Evolutionary conservation across 352 stramenopile genomes (phyloP).

Genomic region (Globisporangium alternatum): DNA sequence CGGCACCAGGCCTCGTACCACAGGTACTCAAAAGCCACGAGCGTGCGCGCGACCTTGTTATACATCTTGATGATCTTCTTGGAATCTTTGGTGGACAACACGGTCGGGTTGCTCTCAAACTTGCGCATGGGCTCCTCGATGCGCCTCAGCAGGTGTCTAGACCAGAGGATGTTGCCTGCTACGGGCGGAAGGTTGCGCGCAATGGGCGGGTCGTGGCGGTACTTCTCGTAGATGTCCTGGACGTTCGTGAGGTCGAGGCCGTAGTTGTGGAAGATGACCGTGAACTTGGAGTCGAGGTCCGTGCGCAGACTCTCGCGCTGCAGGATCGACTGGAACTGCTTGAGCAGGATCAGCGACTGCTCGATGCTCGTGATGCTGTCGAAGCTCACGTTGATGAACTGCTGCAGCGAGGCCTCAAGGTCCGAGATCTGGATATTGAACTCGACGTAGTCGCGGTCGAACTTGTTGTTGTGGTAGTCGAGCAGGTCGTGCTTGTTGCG

Average conservation of each 20-base stretch:
- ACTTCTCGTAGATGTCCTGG: slow-evolving; percentile 85
- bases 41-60: slow-evolving; percentile 86
- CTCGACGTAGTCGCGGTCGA: slow-evolving; percentile 92
- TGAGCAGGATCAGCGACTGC: slow-evolving; percentile 78
- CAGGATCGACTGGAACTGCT: slow-evolving; percentile 87
- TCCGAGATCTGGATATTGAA: slow-evolving; percentile 93
- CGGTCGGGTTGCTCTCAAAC: slow-evolving; percentile 80
- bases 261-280: slow-evolving; percentile 91
- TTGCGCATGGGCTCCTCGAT: slow-evolving; percentile 89
- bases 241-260: slow-evolving; percentile 83
- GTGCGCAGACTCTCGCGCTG: slow-evolving; percentile 79
- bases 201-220: slow-evolving; percentile 81
- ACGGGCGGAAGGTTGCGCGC: slow-evolving; percentile 81
- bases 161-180: slow-evolving; percentile 86
- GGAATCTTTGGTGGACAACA: slow-evolving; percentile 83
- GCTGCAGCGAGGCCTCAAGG: slow-evolving; percentile 82
- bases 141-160: slow-evolving; percentile 73
- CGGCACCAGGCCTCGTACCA: slow-evolving; percentile 89
- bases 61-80: slow-evolving; percentile 92
- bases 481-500: slow-evolving; percentile 82
- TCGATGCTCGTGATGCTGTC: slow-evolving; percentile 89
- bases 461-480: slow-evolving; percentile 89
- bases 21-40: slow-evolving; percentile 89
- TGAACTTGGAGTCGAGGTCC: slow-evolving; percentile 89
- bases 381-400: slow-evolving; percentile 91